phyloP scores from a whole-genome alignment of 768 basidiomycete genomes.

The Trametes cinnabarina region DNA sequence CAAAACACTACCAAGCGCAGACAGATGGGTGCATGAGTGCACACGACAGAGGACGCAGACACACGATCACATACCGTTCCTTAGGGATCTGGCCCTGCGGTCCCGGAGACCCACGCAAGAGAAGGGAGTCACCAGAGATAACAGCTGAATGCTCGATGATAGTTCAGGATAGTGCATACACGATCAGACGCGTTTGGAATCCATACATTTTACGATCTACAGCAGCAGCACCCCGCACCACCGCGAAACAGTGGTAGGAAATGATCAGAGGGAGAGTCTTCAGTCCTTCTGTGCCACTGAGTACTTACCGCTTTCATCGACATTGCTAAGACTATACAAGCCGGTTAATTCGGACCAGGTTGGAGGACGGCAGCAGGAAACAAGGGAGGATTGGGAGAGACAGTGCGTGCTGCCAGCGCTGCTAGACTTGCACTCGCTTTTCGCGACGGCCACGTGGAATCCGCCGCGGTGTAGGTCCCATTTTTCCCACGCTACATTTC shows the following conservation, averaged over 20 bases:
- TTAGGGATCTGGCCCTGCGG: conserved; percentile 87
- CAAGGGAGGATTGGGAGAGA: conserved; percentile 15
- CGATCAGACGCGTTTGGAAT: conserved; percentile 11
- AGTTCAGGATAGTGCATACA: conserved; percentile 21
- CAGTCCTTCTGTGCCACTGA: background rate
- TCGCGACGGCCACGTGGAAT: conserved; percentile 14
- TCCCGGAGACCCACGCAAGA: conserved; percentile 73
- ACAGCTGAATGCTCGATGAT: conserved; percentile 56
- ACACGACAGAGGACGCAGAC: background rate
- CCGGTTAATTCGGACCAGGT: conserved; percentile 2
- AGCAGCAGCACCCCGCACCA: background rate
- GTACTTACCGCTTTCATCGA: conserved; percentile 71
- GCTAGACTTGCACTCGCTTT: conserved; percentile 6
- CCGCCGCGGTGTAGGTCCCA: conserved; percentile 3
- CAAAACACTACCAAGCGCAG: conserved; percentile 56
- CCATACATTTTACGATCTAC: conserved; percentile 39
- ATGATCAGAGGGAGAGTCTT: background rate
- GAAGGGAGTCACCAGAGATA: conserved; percentile 86
- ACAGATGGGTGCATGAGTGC: conserved; percentile 2
- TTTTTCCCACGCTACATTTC: conserved; percentile 21
- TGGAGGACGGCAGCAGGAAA: background rate
- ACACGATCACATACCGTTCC: conserved; percentile 62
- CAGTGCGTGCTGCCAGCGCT: conserved; percentile 9
- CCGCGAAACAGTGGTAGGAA: background rate
- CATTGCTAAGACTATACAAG: conserved; percentile 39